A percentile compares a stretch with the other conserved stretches of the same genome.
phyloP scores from a whole-genome alignment of 331 rosid species.

The Quercus tomentella region DNA sequence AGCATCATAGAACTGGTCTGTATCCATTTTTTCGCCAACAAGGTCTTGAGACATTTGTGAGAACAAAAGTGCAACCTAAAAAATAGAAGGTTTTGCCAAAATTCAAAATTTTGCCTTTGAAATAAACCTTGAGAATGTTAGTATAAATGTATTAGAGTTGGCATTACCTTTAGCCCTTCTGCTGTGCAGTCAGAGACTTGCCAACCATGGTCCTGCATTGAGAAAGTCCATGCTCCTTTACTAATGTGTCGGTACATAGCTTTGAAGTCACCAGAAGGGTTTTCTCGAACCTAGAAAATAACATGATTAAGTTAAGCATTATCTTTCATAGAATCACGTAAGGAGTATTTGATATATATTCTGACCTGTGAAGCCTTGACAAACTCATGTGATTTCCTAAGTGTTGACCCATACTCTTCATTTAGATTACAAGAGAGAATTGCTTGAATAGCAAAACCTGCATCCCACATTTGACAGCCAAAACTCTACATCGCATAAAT shows the following conservation, averaged over 20 bases:
- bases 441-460: conserved; percentile 56
- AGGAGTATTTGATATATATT: not conserved
- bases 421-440: conserved; percentile 38
- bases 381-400: conserved; percentile 54
- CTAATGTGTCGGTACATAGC: conserved; percentile 49
- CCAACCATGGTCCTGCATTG: conserved; percentile 58
- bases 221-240: conserved; percentile 68
- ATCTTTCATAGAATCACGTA: not conserved
- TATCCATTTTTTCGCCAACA: conserved; percentile 36
- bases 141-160: not conserved
- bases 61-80: conserved; percentile 28
- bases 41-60: conserved; percentile 25
- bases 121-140: not conserved
- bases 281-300: conserved; percentile 36
- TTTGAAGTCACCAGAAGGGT: conserved; percentile 49
- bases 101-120: not conserved
- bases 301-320: not conserved
- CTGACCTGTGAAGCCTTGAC: conserved; percentile 60
- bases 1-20: conserved; percentile 27
- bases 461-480: conserved; percentile 57
- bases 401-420: conserved; percentile 51
- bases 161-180: conserved; percentile 47
- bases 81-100: not conserved
- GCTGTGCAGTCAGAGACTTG: conserved; percentile 68
- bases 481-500: conserved; percentile 31